phyloP scores from a whole-genome alignment of 768 basidiomycete genomes.

The Tephrocybe sp. region DNA sequence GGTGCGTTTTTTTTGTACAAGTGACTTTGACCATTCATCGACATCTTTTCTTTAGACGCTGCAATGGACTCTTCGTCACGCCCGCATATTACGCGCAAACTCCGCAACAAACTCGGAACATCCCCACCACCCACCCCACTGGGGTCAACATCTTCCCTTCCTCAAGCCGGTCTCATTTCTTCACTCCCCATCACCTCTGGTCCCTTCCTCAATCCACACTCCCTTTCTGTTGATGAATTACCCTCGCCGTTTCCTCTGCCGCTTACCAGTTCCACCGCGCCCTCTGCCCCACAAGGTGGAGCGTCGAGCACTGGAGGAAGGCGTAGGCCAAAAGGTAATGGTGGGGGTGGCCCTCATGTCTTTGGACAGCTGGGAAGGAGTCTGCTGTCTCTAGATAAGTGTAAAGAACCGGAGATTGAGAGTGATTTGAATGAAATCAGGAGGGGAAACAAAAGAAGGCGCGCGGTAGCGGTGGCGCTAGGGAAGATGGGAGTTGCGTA shows the following conservation, averaged over 20 bases:
- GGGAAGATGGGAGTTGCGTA: slow-evolving; percentile 19
- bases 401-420: slow-evolving; percentile 73
- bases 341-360: slow-evolving; percentile 52
- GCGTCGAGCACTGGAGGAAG: slow-evolving; percentile 39
- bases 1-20: slow-evolving; percentile 36
- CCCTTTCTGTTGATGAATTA: slow-evolving; percentile 81
- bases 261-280: slow-evolving; percentile 52
- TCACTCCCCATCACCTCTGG: slow-evolving; percentile 64
- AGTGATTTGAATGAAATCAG: slow-evolving; percentile 76
- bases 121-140: slow-evolving; percentile 79
- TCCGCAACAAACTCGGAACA: slow-evolving; percentile 76
- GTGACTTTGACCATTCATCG: slow-evolving; percentile 5
- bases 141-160: slow-evolving; percentile 31
- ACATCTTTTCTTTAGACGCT: slow-evolving; percentile 46
- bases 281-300: slow-evolving; percentile 28
- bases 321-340: slow-evolving; percentile 51
- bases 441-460: slow-evolving; percentile 64
- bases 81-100: slow-evolving; percentile 79
- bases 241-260: slow-evolving; percentile 83
- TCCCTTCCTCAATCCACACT: slow-evolving; percentile 77
- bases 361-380: slow-evolving; percentile 76
- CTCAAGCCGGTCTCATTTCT: slow-evolving; percentile 33
- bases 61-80: slow-evolving; percentile 74
- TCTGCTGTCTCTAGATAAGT: slow-evolving; percentile 46
- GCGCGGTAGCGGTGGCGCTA: slow-evolving; percentile 31